Percentiles rank a stretch among this genome's conserved stretches.
These are phyloP conservation scores for Arabidopsis lyrata DNA, from an alignment of 441 rosid genomes.

Conservation along the genomic window DNA sequence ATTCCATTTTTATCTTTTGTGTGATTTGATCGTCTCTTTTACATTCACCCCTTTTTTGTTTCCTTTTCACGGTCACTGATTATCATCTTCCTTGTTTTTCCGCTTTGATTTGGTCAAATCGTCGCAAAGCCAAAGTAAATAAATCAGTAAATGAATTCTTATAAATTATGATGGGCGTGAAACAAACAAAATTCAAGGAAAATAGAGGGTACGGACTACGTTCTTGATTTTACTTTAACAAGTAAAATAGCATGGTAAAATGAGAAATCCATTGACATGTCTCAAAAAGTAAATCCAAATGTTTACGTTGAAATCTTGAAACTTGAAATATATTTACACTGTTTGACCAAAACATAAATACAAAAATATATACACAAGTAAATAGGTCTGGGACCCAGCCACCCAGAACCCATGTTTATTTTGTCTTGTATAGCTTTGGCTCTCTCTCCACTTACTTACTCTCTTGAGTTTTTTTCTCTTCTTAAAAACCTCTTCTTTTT, in stretches of 20 bases:
- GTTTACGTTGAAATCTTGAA: slow-evolving; percentile 47
- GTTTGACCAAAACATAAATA: slow-evolving; percentile 25
- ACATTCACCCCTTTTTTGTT: slow-evolving; percentile 7
- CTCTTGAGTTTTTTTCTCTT: slow-evolving; percentile 43
- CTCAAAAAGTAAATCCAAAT: slow-evolving; percentile 48
- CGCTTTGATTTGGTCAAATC: slow-evolving; percentile 34
- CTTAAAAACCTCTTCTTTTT: slow-evolving; percentile 53
- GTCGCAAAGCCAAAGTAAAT: background rate
- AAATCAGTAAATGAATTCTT: background rate
- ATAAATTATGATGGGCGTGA: background rate
- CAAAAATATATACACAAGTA: slow-evolving; percentile 3
- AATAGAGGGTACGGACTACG: background rate
- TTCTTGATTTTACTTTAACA: slow-evolving; percentile 28
- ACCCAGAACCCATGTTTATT: slow-evolving; percentile 44
- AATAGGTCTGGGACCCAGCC: slow-evolving; percentile 32
- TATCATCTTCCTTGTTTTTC: slow-evolving; percentile 19
- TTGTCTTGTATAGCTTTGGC: slow-evolving; percentile 43
- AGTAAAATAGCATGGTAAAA: slow-evolving; percentile 42
- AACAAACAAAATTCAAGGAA: background rate
- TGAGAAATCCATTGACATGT: slow-evolving; percentile 47
- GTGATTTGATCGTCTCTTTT: slow-evolving; percentile 33
- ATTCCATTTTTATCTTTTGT: background rate
- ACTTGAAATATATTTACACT: slow-evolving; percentile 43
- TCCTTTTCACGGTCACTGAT: slow-evolving; percentile 34
- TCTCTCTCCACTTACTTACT: slow-evolving; percentile 37